Conservation (phyloP, 2,329 filamentous ascomycete genomes). For the Alternaria rosae region DNA sequence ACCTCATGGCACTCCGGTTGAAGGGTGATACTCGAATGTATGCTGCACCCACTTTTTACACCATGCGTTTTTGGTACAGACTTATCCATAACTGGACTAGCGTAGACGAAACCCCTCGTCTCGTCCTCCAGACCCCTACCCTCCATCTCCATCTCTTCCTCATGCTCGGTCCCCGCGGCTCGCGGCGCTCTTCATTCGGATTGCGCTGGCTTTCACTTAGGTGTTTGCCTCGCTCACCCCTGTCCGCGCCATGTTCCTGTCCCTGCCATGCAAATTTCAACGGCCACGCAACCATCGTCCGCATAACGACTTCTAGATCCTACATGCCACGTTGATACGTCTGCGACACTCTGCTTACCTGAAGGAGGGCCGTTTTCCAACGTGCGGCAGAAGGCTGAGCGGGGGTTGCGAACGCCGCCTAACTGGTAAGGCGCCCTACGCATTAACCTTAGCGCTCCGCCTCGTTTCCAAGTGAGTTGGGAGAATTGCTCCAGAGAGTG, state of each 20-base stretch:
- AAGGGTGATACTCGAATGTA: not conserved
- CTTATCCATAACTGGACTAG: not conserved
- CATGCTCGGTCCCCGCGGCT: not conserved
- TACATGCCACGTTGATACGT: not conserved
- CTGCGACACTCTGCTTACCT: not conserved
- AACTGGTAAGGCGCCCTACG: not conserved
- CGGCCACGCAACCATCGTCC: not conserved
- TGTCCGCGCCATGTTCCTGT: not conserved
- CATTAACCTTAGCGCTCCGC: not conserved
- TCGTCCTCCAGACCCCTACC: not conserved
- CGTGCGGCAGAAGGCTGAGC: not conserved
- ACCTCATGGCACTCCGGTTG: not conserved
- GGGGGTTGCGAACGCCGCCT: not conserved
- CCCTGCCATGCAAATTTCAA: not conserved
- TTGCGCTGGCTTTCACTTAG: not conserved
- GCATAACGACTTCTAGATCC: not conserved
- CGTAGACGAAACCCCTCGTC: not conserved
- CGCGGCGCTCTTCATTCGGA: not conserved
- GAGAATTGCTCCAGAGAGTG: not conserved
- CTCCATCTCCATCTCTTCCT: not conserved
- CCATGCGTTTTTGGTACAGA: not conserved
- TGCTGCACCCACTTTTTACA: not conserved
- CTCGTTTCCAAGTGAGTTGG: not conserved
- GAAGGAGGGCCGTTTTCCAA: not conserved
- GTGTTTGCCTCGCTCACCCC: not conserved